Evolutionary conservation across 2,329 filamentous ascomycete genomes (phyloP), one percentile per base, ranked within the genome.

Genomic region (Knoxdaviesia capensis): DNA sequence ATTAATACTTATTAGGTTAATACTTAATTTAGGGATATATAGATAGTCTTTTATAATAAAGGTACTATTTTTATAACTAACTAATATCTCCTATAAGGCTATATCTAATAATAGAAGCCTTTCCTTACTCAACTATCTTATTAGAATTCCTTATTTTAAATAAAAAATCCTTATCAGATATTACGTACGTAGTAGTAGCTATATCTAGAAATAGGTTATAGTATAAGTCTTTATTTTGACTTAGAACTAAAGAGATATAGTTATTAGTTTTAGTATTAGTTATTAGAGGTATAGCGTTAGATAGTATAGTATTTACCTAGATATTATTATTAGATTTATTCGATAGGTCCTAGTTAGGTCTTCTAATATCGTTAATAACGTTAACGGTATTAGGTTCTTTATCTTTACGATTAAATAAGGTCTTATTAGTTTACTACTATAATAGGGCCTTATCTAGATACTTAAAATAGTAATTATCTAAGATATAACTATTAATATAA

Each of bases 401-500:
- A 9, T 7, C 29, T 20, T 43, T 35, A 7, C 36, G 36, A 20
- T 43, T 9, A 9, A 33, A 36, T 40, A 43, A 31, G 20, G 3
- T 20, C 20, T 36, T 31, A 29, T n/a, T 33, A 43, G 34, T 40
- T 40, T 7, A 43, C 29, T n/a, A 40, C 10, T 20, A 43, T 41
- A 43, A 40, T 33, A 31, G 37, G 33, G 11, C 30, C 34, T 20
- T 43, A 41, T 35, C 3, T 20, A 43, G 29, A 32, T 40, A 6
- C 33, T 43, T 37, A 11, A 34, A 40, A 31, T 40, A 10, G 32
- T 43, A 43, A 6, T 10, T 28, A 31, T 36, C 20, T 39, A 35
- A 38, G 5, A 10, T 43, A 43, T n/a, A 37, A n/a, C 40, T 20
- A 29, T 40, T 43, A 40, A 39, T 43, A 31, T 43, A 40, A 34